phyloP scores from a whole-genome alignment of 2,329 filamentous ascomycete species.

The Fusarium graminum region DNA sequence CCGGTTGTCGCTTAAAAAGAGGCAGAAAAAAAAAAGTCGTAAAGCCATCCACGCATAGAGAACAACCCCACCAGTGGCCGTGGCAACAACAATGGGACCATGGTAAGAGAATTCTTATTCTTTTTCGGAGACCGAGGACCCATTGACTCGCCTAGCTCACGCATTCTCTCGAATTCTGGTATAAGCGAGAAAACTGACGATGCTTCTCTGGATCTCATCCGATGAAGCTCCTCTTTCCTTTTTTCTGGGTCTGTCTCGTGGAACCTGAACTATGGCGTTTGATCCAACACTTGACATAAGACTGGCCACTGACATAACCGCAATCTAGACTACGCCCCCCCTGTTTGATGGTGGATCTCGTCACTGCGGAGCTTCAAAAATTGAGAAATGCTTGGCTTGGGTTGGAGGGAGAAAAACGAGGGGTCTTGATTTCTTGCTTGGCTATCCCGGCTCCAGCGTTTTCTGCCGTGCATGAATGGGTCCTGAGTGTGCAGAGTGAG shows the following conservation, averaged over 20 bases:
- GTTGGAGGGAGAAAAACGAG: conserved; percentile 30
- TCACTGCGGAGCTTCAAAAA: conserved; percentile 39
- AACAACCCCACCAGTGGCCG: conserved; percentile 43
- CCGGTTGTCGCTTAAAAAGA: conserved; percentile 40
- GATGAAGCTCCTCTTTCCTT: conserved; percentile 32
- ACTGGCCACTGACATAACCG: conserved; percentile 40
- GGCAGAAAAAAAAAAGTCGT: conserved; percentile 25
- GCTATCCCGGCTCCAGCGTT: conserved; percentile 40
- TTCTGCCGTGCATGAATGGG: conserved; percentile 36
- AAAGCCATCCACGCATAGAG: not conserved
- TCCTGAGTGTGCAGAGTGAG: conserved; percentile 22
- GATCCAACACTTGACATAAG: conserved; percentile 11
- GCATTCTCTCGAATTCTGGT: conserved; percentile 18
- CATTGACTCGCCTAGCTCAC: conserved; percentile 11
- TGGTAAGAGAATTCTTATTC: conserved; percentile 27
- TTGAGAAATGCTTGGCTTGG: conserved; percentile 40
- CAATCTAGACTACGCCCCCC: conserved; percentile 34
- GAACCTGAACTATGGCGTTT: conserved; percentile 15
- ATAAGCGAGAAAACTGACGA: conserved; percentile 30
- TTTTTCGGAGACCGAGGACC: conserved; percentile 29
- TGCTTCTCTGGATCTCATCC: conserved; percentile 35
- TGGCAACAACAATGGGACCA: conserved; percentile 42
- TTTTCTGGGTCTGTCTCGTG: conserved; percentile 17
- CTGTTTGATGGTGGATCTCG: conserved; percentile 44
- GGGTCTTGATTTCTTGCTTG: conserved; percentile 41